phyloP scores from a whole-genome alignment of 1,284 basidiomycete species.

The Xerocomus amazonicus region DNA sequence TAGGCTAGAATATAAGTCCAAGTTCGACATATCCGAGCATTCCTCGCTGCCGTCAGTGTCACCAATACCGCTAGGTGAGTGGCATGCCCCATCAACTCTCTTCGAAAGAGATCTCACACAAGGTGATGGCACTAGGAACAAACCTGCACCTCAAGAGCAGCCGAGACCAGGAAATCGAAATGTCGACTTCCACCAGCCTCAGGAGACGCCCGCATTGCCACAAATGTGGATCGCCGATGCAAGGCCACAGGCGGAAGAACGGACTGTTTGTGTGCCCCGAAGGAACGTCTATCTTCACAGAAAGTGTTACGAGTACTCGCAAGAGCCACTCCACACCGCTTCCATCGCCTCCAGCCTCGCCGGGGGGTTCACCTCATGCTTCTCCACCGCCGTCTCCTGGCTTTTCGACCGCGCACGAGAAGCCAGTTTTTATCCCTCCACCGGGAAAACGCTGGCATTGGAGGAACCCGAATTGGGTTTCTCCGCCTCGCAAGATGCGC shows the following conservation, averaged over 20 bases:
- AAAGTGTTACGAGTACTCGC: constrained; percentile 10
- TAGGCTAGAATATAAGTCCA: constrained; percentile 23
- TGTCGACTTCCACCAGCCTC: constrained; percentile 31
- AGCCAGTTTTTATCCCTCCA: constrained; percentile 26
- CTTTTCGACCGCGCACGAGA: constrained; percentile 22
- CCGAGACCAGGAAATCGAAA: constrained; percentile 7
- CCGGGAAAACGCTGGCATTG: constrained; percentile 32
- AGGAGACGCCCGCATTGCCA: constrained; percentile 34
- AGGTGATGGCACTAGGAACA: neutral
- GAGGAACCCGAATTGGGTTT: constrained; percentile 36
- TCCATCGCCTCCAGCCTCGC: constrained; percentile 30
- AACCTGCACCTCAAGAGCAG: constrained; percentile 4
- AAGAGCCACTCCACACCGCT: constrained; percentile 27
- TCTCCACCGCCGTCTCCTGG: constrained; percentile 13
- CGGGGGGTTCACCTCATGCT: constrained; percentile 20
- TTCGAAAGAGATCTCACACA: constrained; percentile 5
- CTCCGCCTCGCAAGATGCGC: constrained; percentile 32
- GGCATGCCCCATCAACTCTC: neutral
- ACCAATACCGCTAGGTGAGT: constrained; percentile 28
- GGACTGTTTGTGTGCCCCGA: constrained; percentile 30
- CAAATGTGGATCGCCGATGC: constrained; percentile 34
- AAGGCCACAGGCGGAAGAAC: constrained; percentile 32
- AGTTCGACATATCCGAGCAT: constrained; percentile 1
- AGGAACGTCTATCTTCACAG: constrained; percentile 14
- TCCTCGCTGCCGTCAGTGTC: constrained; percentile 23